Evolutionary conservation across 345 rosid species (phyloP).

Genomic region (Aurinia saxatilis): DNA sequence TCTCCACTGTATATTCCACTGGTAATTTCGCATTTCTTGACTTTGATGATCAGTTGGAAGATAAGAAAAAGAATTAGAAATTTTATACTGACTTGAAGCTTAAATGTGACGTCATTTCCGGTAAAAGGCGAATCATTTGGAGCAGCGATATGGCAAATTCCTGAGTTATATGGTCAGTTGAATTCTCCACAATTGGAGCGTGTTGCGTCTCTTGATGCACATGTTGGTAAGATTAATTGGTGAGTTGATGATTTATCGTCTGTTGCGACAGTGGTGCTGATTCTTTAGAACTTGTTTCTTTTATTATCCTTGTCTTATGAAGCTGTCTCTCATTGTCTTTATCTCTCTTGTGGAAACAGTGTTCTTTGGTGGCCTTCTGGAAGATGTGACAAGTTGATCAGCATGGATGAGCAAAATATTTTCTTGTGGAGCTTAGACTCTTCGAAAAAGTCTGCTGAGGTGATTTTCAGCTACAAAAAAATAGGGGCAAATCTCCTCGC

Average conservation of each 20-base stretch:
- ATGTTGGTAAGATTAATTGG: constrained; percentile 75
- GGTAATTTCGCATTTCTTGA: constrained; percentile 35
- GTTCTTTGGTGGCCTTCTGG: constrained; percentile 90
- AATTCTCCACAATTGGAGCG: constrained; percentile 83
- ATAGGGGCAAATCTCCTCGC: too few relatives aligned
- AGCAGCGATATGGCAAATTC: constrained; percentile 94
- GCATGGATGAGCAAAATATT: constrained; percentile 75
- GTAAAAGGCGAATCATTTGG: constrained; percentile 81
- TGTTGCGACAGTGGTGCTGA: background rate
- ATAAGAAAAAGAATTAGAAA: too few relatives aligned
- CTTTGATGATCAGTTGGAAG: background rate
- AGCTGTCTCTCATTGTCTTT: constrained; percentile 1
- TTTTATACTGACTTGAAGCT: background rate
- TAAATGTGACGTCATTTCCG: too few relatives aligned
- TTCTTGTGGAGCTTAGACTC: constrained; percentile 75
- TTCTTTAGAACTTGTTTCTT: too few relatives aligned
- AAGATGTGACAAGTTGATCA: constrained; percentile 71
- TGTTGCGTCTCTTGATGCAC: constrained; percentile 75
- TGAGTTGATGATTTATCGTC: constrained; percentile 34
- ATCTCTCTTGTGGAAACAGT: constrained; percentile 29
- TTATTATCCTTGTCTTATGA: background rate
- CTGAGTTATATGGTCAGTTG: constrained; percentile 84
- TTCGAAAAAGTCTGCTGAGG: constrained; percentile 74
- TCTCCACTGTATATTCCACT: constrained; percentile 73
- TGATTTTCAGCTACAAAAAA: too few relatives aligned